Evolutionary conservation across 108 stramenopile species (phyloP), one percentile per base, ranked within the genome.

Genomic region (Cyclostephanos invisitatus): DNA sequence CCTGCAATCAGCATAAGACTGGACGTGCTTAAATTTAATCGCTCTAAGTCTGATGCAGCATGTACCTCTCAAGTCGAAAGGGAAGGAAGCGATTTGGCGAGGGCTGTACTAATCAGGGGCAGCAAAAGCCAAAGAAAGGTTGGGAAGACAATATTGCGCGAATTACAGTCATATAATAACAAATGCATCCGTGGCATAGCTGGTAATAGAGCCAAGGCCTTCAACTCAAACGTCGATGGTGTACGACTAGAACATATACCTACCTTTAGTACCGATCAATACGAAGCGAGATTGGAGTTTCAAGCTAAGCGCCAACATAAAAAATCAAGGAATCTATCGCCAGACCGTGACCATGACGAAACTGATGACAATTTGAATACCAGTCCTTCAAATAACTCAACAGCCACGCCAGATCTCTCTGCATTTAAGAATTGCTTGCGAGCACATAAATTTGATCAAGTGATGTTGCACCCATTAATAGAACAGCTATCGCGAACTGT

Each of bases 1-100:
- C 91, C 94, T 6, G 84, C 89, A 27, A 58, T 90, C 32, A 83
- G 90, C 42, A 91, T 91, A 57, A 79, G 94, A 29, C 70, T 96
- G 70, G 72, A 78, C 15, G 84, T 79, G 17, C 58, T 73, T 25
- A 75, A 86, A 40, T 95, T 89, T 79, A 17, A 35, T 48, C 20
- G 59, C 57, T 17, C n/a, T 8, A 11, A 42, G 25, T 21, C n/a
- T 37, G 3, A 21, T 44, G 37, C 60, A n/a, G 2, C 55, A 14
- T 27, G 28, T 22, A 2, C 27, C 28, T 24, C 22, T 53, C 53
- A 27, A 54, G 25, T 54, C 25, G 53, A 54, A 54, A 17, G 1
- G 29, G 25, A 57, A 1, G 27, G 24, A 27, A 29, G 24, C 36
- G 71, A 78, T 59, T 7, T 64, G 28, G 78, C 70, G 20, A 62